Conservation (phyloP, 2,329 filamentous ascomycete species). For the Botrytis aclada region DNA sequence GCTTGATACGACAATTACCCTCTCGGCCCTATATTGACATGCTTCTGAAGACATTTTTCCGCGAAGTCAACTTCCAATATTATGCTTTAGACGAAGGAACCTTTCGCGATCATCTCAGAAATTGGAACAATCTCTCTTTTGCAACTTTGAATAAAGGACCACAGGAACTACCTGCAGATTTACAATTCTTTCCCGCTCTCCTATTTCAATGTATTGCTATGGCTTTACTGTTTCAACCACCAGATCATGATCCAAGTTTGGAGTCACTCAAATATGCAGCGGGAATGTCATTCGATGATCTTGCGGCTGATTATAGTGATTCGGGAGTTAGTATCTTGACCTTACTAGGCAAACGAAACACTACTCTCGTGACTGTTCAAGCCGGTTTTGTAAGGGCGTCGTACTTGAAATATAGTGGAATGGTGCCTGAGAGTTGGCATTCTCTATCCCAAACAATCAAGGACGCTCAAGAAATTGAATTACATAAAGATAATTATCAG, state of each 20-base stretch:
- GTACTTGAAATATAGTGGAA: constrained; percentile 57
- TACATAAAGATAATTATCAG: constrained; percentile 52
- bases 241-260: constrained; percentile 48
- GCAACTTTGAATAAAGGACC: constrained; percentile 50
- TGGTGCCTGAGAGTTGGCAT: constrained; percentile 52
- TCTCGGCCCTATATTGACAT: constrained; percentile 53
- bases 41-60: constrained; percentile 53
- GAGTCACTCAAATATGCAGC: constrained; percentile 57
- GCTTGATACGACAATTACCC: constrained; percentile 55
- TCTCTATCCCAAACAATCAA: constrained; percentile 53
- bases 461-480: constrained; percentile 60
- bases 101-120: constrained; percentile 49
- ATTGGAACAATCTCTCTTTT: constrained; percentile 56
- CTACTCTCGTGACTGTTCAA: constrained; percentile 55
- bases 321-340: constrained; percentile 51
- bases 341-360: constrained; percentile 55
- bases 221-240: constrained; percentile 51
- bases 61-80: constrained; percentile 60
- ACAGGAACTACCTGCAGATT: constrained; percentile 48
- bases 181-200: constrained; percentile 57
- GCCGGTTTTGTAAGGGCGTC: constrained; percentile 55
- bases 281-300: constrained; percentile 58
- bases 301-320: constrained; percentile 60
- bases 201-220: constrained; percentile 58
- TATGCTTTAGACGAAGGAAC: constrained; percentile 52